A percentile compares a stretch with the other conserved stretches of the same genome.
Evolutionary conservation across 768 basidiomycete genomes (phyloP).

Genomic region (Termitomyces sp.): DNA sequence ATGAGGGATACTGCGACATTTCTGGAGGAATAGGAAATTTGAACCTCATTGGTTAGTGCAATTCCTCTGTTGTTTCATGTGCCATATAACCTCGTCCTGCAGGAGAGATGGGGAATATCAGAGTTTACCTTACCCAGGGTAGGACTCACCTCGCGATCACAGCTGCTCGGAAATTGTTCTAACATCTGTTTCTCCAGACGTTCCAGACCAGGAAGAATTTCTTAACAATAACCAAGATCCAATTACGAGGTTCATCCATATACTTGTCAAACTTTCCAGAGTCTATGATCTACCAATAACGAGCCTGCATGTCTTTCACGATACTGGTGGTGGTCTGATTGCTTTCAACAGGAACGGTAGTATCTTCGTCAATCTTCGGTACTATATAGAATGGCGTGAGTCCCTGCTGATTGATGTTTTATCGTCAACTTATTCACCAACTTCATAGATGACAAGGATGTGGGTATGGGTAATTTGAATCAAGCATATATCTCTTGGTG

Average conservation of each 20-base stretch:
- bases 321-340: slow-evolving; percentile 73
- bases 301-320: slow-evolving; percentile 85
- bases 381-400: slow-evolving; percentile 85
- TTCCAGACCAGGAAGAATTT: slow-evolving; percentile 44
- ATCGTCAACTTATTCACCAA: background rate
- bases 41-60: slow-evolving; percentile 48
- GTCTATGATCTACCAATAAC: slow-evolving; percentile 72
- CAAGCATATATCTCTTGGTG: slow-evolving; percentile 83
- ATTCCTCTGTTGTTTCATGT: background rate
- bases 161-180: too few relatives aligned
- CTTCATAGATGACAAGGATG: slow-evolving; percentile 62
- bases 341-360: slow-evolving; percentile 92
- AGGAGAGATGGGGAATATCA: slow-evolving; percentile 61
- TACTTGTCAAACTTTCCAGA: slow-evolving; percentile 59
- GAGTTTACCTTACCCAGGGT: slow-evolving; percentile 65
- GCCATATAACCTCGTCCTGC: slow-evolving; percentile 1
- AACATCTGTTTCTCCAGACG: slow-evolving; percentile 37
- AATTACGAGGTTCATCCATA: slow-evolving; percentile 66
- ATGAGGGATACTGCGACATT: slow-evolving; percentile 81
- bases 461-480: slow-evolving; percentile 42
- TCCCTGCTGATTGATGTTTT: slow-evolving; percentile 11
- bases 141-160: slow-evolving; percentile 1
- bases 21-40: slow-evolving; percentile 62
- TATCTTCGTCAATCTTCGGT: slow-evolving; percentile 85
- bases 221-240: slow-evolving; percentile 49